Conservation (phyloP, 1,139 yeast genomes). For the Arxiozyma telluris region DNA sequence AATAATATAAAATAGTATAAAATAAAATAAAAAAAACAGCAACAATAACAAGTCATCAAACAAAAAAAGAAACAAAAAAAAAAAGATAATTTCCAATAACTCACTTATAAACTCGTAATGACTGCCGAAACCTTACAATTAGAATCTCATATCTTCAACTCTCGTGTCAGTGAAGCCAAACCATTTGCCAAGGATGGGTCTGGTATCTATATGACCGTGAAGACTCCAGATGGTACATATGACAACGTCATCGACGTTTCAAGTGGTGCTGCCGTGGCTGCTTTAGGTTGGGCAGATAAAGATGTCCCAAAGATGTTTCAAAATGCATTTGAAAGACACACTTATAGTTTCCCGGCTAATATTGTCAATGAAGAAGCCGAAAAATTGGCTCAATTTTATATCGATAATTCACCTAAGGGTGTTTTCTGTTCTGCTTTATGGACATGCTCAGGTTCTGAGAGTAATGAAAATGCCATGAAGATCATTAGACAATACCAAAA, state of each 20-base stretch:
- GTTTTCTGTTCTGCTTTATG: slow-evolving; percentile 43
- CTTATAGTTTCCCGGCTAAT: slow-evolving; percentile 41
- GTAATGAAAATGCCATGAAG: slow-evolving; percentile 52
- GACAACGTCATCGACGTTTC: slow-evolving; percentile 41
- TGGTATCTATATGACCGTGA: slow-evolving; percentile 42
- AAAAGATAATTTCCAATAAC: too few species aligned
- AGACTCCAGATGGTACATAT: slow-evolving; percentile 39
- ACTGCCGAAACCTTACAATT: slow-evolving; percentile 7
- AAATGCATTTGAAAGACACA: slow-evolving; percentile 39
- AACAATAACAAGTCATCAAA: too few species aligned
- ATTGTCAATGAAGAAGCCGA: slow-evolving; percentile 41
- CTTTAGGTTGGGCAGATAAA: slow-evolving; percentile 50
- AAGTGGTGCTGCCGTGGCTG: slow-evolving; percentile 62
- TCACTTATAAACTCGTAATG: not conserved
- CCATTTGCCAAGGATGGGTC: slow-evolving; percentile 41
- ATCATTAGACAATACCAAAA: slow-evolving; percentile 47
- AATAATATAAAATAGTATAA: too few species aligned
- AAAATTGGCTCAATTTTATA: slow-evolving; percentile 44
- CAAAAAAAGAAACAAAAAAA: too few species aligned
- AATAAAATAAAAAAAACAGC: too few species aligned
- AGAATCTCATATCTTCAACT: slow-evolving; percentile 34
- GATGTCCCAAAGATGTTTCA: slow-evolving; percentile 42
- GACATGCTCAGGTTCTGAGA: slow-evolving; percentile 52
- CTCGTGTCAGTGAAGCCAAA: slow-evolving; percentile 34
- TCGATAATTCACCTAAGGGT: slow-evolving; percentile 45